A percentile compares a stretch with the other conserved stretches of the same genome.
phyloP scores from a whole-genome alignment of 495 filamentous ascomycete genomes.

The Lasiosphaeris hirsuta region DNA sequence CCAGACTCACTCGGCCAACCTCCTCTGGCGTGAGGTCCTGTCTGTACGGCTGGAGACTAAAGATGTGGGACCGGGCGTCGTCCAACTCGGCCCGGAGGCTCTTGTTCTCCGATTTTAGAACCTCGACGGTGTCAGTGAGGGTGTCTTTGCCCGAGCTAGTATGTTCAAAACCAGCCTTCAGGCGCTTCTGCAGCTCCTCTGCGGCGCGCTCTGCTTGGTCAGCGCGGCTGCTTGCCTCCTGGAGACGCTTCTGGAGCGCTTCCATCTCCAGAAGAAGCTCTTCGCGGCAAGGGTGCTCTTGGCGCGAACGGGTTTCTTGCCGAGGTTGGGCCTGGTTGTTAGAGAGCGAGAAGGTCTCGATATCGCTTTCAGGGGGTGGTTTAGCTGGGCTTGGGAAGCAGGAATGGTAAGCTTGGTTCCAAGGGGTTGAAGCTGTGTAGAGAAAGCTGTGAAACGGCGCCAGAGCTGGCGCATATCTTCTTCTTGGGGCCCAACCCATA shows the following conservation, averaged over 20 bases:
- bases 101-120: conserved; percentile 13
- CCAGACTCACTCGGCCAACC: conserved; percentile 22
- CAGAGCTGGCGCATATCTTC: too few species aligned
- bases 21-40: conserved; percentile 28
- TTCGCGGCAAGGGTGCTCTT: too few species aligned
- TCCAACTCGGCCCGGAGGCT: conserved; percentile 20
- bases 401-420: too few species aligned
- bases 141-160: neutral
- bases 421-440: too few species aligned
- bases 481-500: too few species aligned
- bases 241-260: neutral
- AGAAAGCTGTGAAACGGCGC: too few species aligned
- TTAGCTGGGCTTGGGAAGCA: too few species aligned
- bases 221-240: conserved; percentile 12
- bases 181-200: conserved; percentile 5
- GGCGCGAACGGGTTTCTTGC: too few species aligned
- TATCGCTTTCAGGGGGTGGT: too few species aligned
- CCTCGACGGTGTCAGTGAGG: neutral
- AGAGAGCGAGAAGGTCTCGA: too few species aligned
- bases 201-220: conserved; percentile 17
- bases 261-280: conserved; percentile 10
- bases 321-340: too few species aligned
- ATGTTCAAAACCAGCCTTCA: conserved; percentile 1
- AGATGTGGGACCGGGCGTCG: conserved; percentile 33
- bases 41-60: conserved; percentile 32